These are phyloP conservation scores for Carpinus viminea DNA, from an alignment of 306 rosid genomes.

Conservation along the genomic window DNA sequence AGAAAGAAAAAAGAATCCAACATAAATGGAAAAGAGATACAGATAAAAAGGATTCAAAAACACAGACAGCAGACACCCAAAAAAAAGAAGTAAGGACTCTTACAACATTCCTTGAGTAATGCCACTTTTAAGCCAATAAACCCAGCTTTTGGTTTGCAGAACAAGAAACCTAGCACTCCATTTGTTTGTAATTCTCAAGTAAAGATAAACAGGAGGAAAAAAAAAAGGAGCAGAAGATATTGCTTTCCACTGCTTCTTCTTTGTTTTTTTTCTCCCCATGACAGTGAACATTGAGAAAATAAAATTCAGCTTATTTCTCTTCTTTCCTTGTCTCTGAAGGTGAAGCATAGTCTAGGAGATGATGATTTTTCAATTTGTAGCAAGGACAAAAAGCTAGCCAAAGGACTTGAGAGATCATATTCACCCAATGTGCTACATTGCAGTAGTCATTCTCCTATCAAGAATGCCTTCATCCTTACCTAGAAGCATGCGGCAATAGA, in stretches of 20 bases:
- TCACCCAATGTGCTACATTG: no score
- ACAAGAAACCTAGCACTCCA: background rate
- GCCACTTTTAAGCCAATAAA: constrained; percentile 3
- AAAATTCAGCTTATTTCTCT: no score
- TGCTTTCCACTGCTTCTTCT: background rate
- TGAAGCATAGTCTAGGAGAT: no score
- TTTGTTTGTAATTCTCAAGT: background rate
- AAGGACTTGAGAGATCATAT: no score
- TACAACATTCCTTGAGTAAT: constrained; percentile 10
- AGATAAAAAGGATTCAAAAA: constrained; percentile 18
- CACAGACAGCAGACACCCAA: background rate
- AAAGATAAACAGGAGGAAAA: background rate
- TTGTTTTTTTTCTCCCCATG: background rate
- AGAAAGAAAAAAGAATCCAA: constrained; percentile 12
- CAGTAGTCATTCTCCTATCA: no score
- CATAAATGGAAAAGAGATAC: background rate
- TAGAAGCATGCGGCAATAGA: no score
- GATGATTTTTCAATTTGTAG: no score
- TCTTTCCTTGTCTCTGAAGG: no score
- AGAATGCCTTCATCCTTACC: no score
- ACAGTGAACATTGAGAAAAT: background rate
- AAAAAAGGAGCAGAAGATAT: background rate
- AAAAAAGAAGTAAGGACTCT: constrained; percentile 2
- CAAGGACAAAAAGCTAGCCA: no score
- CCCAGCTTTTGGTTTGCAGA: background rate